A percentile compares a stretch with the other conserved stretches of the same genome.
Conservation (phyloP, 164 flowering plant species). For the Sedum album region DNA sequence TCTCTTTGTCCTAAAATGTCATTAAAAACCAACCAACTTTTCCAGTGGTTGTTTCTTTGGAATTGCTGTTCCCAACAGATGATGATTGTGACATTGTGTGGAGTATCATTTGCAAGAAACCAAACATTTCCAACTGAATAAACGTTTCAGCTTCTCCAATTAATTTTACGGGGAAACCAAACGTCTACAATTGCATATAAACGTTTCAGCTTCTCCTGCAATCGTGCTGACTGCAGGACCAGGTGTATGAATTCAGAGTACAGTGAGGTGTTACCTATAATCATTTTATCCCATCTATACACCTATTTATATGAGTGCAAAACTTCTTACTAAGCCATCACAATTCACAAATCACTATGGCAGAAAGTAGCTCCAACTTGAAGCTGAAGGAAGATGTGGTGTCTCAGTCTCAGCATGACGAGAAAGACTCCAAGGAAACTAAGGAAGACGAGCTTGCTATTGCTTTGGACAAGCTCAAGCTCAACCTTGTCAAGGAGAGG, state of each 20-base stretch:
- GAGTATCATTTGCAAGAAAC: too few species aligned
- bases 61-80: background rate
- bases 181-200: background rate
- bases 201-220: background rate
- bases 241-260: background rate
- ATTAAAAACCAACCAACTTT: background rate
- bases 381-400: background rate
- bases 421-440: background rate
- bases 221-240: background rate
- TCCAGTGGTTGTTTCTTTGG: background rate
- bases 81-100: background rate
- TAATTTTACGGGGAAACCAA: background rate
- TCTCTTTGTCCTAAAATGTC: slow-evolving; percentile 38
- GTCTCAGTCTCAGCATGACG: background rate
- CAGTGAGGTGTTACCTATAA: too few species aligned
- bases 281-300: too few species aligned
- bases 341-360: background rate
- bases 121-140: too few species aligned
- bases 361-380: background rate
- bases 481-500: background rate
- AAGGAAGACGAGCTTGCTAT: background rate
- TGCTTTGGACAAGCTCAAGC: background rate
- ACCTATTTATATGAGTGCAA: too few species aligned
- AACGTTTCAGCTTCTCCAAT: too few species aligned
- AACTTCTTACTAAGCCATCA: too few species aligned